Evolutionary conservation across 2,329 filamentous ascomycete species (phyloP).

Genomic region (Dactylellina sp.): DNA sequence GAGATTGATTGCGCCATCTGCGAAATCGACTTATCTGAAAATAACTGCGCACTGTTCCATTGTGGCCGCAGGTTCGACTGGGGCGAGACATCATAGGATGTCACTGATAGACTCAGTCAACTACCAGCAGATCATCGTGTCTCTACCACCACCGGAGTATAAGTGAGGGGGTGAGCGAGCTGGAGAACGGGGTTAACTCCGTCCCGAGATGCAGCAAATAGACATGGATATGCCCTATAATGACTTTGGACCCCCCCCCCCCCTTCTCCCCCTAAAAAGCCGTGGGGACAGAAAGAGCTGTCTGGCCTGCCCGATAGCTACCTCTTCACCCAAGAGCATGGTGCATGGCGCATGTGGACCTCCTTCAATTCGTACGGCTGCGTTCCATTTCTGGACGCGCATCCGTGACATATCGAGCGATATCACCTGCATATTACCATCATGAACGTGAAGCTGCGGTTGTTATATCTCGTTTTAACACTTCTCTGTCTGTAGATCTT

Average conservation of each 20-base stretch:
- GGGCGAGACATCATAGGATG: slow-evolving; percentile 25
- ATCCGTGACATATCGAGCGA: slow-evolving; percentile 50
- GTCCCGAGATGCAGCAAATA: slow-evolving; percentile 26
- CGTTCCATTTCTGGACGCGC: slow-evolving; percentile 44
- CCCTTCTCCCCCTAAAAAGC: no score
- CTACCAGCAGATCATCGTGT: slow-evolving; percentile 10
- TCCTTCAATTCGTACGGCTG: slow-evolving; percentile 40
- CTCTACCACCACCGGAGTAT: slow-evolving; percentile 14
- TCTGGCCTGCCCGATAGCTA: slow-evolving; percentile 2
- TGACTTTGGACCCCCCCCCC: background rate
- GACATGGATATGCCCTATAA: slow-evolving; percentile 24
- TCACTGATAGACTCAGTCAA: background rate
- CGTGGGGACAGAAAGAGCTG: slow-evolving; percentile 12
- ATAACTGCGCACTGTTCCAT: slow-evolving; percentile 56
- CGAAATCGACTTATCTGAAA: slow-evolving; percentile 55
- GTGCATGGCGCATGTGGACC: slow-evolving; percentile 51
- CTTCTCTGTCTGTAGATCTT: slow-evolving; percentile 40
- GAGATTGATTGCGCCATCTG: slow-evolving; percentile 50
- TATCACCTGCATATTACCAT: slow-evolving; percentile 55
- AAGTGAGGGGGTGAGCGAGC: slow-evolving; percentile 1
- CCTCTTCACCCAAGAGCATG: slow-evolving; percentile 40
- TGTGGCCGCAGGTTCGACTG: slow-evolving; percentile 38
- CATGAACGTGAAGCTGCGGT: slow-evolving; percentile 5
- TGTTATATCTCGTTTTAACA: slow-evolving; percentile 33
- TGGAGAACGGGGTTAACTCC: slow-evolving; percentile 28